phyloP scores from a whole-genome alignment of 805 yeast genomes.

The Wickerhamomyces subpelliculosus region DNA sequence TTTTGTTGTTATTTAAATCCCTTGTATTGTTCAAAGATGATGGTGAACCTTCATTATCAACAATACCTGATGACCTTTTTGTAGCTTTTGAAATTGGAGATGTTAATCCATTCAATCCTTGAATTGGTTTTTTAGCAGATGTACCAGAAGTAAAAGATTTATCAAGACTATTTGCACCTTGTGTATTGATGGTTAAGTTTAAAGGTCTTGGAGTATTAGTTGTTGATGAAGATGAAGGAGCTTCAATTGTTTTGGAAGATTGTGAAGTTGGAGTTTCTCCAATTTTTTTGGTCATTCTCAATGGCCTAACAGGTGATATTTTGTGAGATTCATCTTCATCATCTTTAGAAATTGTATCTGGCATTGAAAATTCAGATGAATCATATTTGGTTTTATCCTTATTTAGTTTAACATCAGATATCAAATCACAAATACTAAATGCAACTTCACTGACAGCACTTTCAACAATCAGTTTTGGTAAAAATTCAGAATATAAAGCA shows the following conservation, averaged over 20 bases:
- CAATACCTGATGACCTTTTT: no score
- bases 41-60: no score
- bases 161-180: slow-evolving; percentile 7
- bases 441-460: slow-evolving; percentile 71
- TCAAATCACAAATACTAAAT: slow-evolving; percentile 55
- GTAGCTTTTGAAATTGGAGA: no score
- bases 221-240: neutral
- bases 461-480: slow-evolving; percentile 68
- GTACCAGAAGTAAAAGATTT: no score
- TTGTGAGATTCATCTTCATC: slow-evolving; percentile 1
- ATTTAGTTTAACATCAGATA: slow-evolving; percentile 45
- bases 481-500: slow-evolving; percentile 51
- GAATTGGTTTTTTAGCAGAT: no score
- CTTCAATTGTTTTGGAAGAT: neutral
- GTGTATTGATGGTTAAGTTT: slow-evolving; percentile 14
- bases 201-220: slow-evolving; percentile 14
- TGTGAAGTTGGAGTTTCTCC: no score
- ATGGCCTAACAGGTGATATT: slow-evolving; percentile 54
- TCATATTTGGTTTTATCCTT: slow-evolving; percentile 1
- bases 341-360: neutral
- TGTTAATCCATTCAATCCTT: no score
- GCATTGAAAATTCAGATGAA: neutral
- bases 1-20: no score
- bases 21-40: no score
- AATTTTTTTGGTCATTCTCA: slow-evolving; percentile 57